phyloP scores from a whole-genome alignment of 2,329 filamentous ascomycete genomes.

The Curvularia lunata region DNA sequence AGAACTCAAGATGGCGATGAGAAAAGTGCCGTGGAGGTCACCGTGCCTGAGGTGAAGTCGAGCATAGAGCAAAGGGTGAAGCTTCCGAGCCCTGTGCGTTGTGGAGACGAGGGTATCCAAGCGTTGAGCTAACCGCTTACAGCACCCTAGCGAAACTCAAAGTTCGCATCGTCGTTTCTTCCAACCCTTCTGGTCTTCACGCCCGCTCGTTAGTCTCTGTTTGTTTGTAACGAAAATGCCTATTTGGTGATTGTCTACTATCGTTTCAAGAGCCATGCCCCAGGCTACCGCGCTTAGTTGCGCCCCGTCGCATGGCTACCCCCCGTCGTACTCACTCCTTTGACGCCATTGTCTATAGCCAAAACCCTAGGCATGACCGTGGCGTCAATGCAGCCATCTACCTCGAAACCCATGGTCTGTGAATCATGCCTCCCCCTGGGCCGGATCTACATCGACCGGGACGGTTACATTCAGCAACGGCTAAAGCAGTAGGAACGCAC shows the following conservation, averaged over 20 bases:
- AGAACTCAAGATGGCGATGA: neutral
- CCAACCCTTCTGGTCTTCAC: neutral
- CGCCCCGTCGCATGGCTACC: neutral
- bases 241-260: neutral
- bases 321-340: neutral
- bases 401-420: constrained; percentile 1
- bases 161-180: constrained; percentile 7
- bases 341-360: neutral
- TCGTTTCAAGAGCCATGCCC: neutral
- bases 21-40: neutral
- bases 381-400: neutral
- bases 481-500: neutral
- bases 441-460: neutral
- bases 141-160: neutral
- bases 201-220: neutral
- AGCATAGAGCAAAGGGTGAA: neutral
- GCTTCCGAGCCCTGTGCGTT: neutral
- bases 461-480: neutral
- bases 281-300: neutral
- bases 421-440: neutral
- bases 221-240: neutral
- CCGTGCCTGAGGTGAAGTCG: neutral
- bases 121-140: neutral
- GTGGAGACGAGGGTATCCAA: neutral
- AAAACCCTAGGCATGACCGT: neutral